Base-by-base conservation (phyloP, 2,329 filamentous ascomycete species). In the Trichophyton verrucosum region DNA sequence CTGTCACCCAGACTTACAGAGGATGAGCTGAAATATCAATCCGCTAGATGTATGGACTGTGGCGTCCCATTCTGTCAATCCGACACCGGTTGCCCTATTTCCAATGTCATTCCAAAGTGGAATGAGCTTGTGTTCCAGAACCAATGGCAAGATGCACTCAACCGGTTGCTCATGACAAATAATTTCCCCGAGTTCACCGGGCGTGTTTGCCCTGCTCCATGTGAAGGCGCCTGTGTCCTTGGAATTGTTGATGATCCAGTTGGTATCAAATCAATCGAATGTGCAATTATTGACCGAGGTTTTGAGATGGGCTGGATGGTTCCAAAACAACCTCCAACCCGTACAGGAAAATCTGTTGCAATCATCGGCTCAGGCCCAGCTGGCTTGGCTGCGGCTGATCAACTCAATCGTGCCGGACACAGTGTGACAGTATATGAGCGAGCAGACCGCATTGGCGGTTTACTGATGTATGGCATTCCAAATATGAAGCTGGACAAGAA, bases 401-500 rank as follows among this genome's bases (percentile, higher is more conserved):
- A 96, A 76, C 84, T 97, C 66, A 97, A 97, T 83, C 88, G 87
- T 69, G 89, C 88, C 68, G 92, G 92, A 30, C 92, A 97, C 77
- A 78, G 73, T 3, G 90, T 96, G 60, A 96, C 90, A 11, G 84
- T 97, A 17, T 96, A 94, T 71, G 92, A 97, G 81, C 89, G 92
- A 65, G 85, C 91, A 63, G 92, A 97, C 72, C 89, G 92, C 66
- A 79, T 87, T 61, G 92, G 92, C 76, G 92, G 92, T 74, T 81
- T 97, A 60, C 83, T 97, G 70, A 96, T 96, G 92, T 96, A 97
- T 72, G 92, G 92, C 67, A 97, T 97, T 67, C 92, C 92, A 66
- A 97, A 97, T 81, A 97, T 97, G 92, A 97, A 97, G 81, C 87
- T 97, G 47, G 92, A 97, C 79, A 97, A 97, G 82, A 90, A 90